Base-by-base conservation (phyloP, 805 yeast species). In the Barnettozyma wickerhamii region DNA sequence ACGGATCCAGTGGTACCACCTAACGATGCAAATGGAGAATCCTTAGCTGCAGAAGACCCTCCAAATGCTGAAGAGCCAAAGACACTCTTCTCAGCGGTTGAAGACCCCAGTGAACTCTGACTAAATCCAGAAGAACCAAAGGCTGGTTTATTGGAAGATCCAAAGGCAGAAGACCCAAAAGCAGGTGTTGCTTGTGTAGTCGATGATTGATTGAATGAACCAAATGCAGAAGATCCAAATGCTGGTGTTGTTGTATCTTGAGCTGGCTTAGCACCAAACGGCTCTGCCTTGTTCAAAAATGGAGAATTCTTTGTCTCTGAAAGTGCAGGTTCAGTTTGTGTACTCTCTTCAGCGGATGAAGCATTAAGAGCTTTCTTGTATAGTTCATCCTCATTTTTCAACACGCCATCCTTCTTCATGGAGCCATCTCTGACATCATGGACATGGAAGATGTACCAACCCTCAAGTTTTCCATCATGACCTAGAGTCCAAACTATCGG, bases 401-500 rank as follows among this genome's bases (percentile, higher is more conserved):
- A 17, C 6, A 27, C 35, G 23, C 31, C 34, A 4, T 50, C 48
- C 21, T 65, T 46, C 44, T 56, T 48, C 49, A 60, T 55, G 21
- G 57, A 19, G 24, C 62, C 43, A 15, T 62, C 48, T 29, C 71
- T 70, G 14, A 83, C 64, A 1, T 77, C 83, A 2, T 64, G 59
- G 17, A 72, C 63, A 50, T 81, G 77, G 57, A 78, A 79, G 1
- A 86, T 51, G 60, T 83, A 73, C 84, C 91, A 84, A 4, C 74
- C 68, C 31, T 77, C 60, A 19, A 87, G 55, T 26, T 61, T 66
- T 29, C 95, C 95, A 42, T 74, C 73, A 49, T 81, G 74, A 34
- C 81, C 80, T 43, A 86, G 59, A 7, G 75, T 64, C 65, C 81
- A 75, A 13, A 85, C 43, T 21, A 84, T 65, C 0, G 96, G 96